Evolutionary conservation across 192 early-diverging fungal species (phyloP), one percentile per base, ranked within the genome.

Genomic region (Piromyces sp.): DNA sequence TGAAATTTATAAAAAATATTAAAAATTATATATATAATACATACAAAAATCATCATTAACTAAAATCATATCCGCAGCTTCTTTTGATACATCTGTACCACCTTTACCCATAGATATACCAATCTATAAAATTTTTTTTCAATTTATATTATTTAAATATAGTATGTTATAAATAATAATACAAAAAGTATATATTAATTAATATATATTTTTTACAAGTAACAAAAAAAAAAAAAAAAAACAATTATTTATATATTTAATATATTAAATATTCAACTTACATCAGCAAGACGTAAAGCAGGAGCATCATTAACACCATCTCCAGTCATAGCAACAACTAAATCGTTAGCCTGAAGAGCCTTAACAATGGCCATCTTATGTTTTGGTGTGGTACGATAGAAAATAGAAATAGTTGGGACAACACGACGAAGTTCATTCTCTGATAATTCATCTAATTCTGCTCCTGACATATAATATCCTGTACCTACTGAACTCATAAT

Each of bases 301-400:
- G 95, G 96, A 11, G 95, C 96, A 88, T 99, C 97, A 84, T 97
- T 99, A 12, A 97, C 94, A 85, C 97, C 97, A 83, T 99, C 97
- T 22, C 96, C 97, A 0, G 95, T 96, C 96, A 99, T 97, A 14
- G 96, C 97, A 0, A 98, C 97, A 30, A 97, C 91, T 33, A 90
- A 87, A 3, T 96, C 96, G 19, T 91, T 93, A 37, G 89, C 83
- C 84, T 99, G 97, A 84, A 95, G 91, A 13, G 96, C 96, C 12
- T 90, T 83, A 9, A 99, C 94, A 85, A 99, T 97, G 11, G 91
- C 90, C 85, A 98, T 90, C 87, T 99, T 99, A 88, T 98, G 95
- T 86, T 92, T 91, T 82, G 96, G 93, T 3, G 86, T 85, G 83
- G 83, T 38, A 88, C 97, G 83, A 89, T 92, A 88, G 94, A 87